phyloP scores from a whole-genome alignment of 805 yeast genomes.

The Lachancea quebecensis region DNA sequence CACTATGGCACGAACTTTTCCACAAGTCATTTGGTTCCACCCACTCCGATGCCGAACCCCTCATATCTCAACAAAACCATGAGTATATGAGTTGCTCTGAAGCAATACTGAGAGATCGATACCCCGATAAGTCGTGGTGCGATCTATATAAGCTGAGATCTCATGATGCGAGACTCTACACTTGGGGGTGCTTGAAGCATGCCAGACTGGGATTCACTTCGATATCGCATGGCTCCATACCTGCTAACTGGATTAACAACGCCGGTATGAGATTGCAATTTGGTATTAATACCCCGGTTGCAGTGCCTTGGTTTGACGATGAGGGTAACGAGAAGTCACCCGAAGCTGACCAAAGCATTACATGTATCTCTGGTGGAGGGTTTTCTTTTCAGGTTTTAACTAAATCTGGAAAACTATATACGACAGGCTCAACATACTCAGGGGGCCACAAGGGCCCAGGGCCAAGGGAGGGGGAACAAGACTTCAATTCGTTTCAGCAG shows the following conservation, averaged over 20 bases:
- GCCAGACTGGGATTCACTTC: slow-evolving; percentile 29
- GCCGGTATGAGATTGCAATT: slow-evolving; percentile 18
- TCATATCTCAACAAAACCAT: slow-evolving; percentile 12
- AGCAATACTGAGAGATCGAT: slow-evolving; percentile 16
- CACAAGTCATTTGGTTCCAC: slow-evolving; percentile 25
- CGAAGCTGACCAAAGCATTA: slow-evolving; percentile 13
- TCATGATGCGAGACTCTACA: slow-evolving; percentile 18
- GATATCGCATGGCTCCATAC: slow-evolving; percentile 16
- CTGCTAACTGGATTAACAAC: slow-evolving; percentile 16
- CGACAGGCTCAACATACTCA: slow-evolving; percentile 43
- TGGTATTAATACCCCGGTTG: slow-evolving; percentile 26
- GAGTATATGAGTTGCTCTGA: slow-evolving; percentile 25
- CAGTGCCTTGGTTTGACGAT: slow-evolving; percentile 19
- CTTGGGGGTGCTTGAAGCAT: slow-evolving; percentile 32
- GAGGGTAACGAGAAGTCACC: not conserved
- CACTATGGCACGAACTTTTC: slow-evolving; percentile 29
- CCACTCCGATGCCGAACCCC: slow-evolving; percentile 27
- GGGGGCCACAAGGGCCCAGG: slow-evolving; percentile 40
- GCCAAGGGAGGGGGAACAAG: slow-evolving; percentile 29
- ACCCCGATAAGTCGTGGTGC: slow-evolving; percentile 21
- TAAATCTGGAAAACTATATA: slow-evolving; percentile 47
- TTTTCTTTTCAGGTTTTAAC: slow-evolving; percentile 55
- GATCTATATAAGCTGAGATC: slow-evolving; percentile 21
- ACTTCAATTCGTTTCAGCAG: slow-evolving; percentile 30
- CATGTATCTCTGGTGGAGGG: slow-evolving; percentile 52